Conservation (phyloP, 1,284 basidiomycete species). For the Leccinum insigne region DNA sequence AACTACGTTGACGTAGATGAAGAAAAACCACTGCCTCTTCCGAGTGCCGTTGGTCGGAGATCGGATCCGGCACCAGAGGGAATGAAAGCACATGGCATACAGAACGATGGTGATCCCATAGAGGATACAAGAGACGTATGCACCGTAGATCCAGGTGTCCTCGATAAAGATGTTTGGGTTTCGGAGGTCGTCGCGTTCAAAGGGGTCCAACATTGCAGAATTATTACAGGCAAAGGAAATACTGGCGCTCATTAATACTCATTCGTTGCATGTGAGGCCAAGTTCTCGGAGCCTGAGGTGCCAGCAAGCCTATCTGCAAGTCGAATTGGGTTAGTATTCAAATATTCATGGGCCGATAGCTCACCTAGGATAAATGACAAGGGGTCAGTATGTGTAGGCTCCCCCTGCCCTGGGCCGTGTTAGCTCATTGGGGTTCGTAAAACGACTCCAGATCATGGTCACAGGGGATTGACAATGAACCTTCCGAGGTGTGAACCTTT, state of each 20-base stretch:
- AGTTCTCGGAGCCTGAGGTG: too few relatives aligned
- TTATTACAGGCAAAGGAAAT: not conserved
- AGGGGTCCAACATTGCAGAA: not conserved
- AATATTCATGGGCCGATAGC: not conserved
- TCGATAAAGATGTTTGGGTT: slow-evolving; percentile 23
- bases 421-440: not conserved
- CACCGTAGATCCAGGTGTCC: slow-evolving; percentile 33
- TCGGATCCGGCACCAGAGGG: not conserved
- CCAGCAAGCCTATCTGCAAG: not conserved
- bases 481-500: too few relatives aligned
- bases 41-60: not conserved
- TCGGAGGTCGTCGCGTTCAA: not conserved
- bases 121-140: slow-evolving; percentile 29
- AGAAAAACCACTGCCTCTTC: slow-evolving; percentile 16
- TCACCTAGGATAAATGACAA: not conserved
- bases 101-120: slow-evolving; percentile 33
- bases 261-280: not conserved
- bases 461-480: too few relatives aligned
- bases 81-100: slow-evolving; percentile 25
- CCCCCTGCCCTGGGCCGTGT: not conserved
- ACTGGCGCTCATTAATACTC: not conserved
- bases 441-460: too few relatives aligned
- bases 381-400: not conserved
- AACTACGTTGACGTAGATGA: slow-evolving; percentile 33
- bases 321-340: not conserved